These are phyloP conservation scores for Vitrella brassicaformis DNA, from an alignment of 73 alveolate species.

Conservation along the genomic window DNA sequence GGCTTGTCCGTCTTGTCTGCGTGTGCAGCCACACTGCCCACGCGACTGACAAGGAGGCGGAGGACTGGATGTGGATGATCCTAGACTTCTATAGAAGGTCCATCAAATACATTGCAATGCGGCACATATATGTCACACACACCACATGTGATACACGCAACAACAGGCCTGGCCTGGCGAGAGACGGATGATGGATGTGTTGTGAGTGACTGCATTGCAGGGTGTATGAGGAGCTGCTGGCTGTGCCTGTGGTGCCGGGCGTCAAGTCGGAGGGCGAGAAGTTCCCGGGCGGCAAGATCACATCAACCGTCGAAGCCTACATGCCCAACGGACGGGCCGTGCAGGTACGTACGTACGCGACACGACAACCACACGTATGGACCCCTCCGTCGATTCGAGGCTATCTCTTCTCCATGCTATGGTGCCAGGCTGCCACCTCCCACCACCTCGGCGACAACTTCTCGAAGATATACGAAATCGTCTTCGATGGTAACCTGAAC, in stretches of 20 bases:
- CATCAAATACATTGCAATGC: too few species aligned
- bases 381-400: too few species aligned
- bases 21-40: slow-evolving; percentile 86
- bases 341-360: too few species aligned
- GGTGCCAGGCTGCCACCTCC: slow-evolving; percentile 98
- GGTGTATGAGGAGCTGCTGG: slow-evolving; percentile 83
- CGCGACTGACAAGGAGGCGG: slow-evolving; percentile 90
- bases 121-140: too few species aligned
- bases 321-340: slow-evolving; percentile 98
- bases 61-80: slow-evolving; percentile 64
- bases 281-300: slow-evolving; percentile 94
- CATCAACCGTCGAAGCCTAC: slow-evolving; percentile 88
- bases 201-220: too few species aligned
- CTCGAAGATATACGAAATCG: slow-evolving; percentile 76
- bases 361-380: too few species aligned
- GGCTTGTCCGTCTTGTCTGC: not conserved
- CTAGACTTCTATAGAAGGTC: slow-evolving; percentile 89
- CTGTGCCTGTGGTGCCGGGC: slow-evolving; percentile 96
- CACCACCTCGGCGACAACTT: slow-evolving; percentile 98
- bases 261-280: slow-evolving; percentile 90
- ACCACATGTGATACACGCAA: too few species aligned
- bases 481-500: slow-evolving; percentile 23
- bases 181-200: too few species aligned
- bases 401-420: too few species aligned
- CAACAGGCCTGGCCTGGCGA: too few species aligned